Percentiles rank a stretch among this genome's conserved stretches.
Evolutionary conservation across 2,329 filamentous ascomycete genomes (phyloP).

Genomic region (Colletotrichum truncatum): DNA sequence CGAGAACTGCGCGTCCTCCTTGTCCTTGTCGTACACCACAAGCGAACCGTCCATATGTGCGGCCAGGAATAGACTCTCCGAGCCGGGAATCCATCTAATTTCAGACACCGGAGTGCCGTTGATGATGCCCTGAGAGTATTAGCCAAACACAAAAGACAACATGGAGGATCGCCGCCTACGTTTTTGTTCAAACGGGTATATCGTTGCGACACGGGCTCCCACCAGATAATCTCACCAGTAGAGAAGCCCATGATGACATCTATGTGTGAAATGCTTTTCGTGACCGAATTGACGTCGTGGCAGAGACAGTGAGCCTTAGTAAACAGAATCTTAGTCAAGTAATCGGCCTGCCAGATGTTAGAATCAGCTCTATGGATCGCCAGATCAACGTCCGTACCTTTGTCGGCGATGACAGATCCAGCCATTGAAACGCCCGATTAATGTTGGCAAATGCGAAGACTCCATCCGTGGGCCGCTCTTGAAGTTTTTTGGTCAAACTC

Average conservation of each 20-base stretch:
- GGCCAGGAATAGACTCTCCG: slow-evolving; percentile 91
- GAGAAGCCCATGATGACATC: slow-evolving; percentile 97
- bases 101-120: slow-evolving; percentile 86
- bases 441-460: slow-evolving; percentile 94
- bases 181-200: slow-evolving; percentile 98
- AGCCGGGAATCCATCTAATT: slow-evolving; percentile 93
- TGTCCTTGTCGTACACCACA: slow-evolving; percentile 97
- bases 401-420: slow-evolving; percentile 73
- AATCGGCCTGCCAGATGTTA: slow-evolving; percentile 71
- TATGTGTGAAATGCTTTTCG: slow-evolving; percentile 81
- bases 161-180: slow-evolving; percentile 52
- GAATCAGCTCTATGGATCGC: slow-evolving; percentile 34
- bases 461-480: slow-evolving; percentile 81
- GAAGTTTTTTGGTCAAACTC: slow-evolving; percentile 77
- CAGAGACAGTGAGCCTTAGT: slow-evolving; percentile 96
- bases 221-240: slow-evolving; percentile 97
- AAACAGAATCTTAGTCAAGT: slow-evolving; percentile 94
- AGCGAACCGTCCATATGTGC: slow-evolving; percentile 91
- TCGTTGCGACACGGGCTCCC: slow-evolving; percentile 94
- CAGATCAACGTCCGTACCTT: slow-evolving; percentile 7
- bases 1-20: slow-evolving; percentile 84
- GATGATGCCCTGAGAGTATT: slow-evolving; percentile 75
- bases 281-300: slow-evolving; percentile 88
- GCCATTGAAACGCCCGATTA: slow-evolving; percentile 95
- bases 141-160: not conserved